Percentiles rank a stretch among this genome's conserved stretches.
Conservation (phyloP, 1,284 basidiomycete species). For the Megacollybia platyphylla region DNA sequence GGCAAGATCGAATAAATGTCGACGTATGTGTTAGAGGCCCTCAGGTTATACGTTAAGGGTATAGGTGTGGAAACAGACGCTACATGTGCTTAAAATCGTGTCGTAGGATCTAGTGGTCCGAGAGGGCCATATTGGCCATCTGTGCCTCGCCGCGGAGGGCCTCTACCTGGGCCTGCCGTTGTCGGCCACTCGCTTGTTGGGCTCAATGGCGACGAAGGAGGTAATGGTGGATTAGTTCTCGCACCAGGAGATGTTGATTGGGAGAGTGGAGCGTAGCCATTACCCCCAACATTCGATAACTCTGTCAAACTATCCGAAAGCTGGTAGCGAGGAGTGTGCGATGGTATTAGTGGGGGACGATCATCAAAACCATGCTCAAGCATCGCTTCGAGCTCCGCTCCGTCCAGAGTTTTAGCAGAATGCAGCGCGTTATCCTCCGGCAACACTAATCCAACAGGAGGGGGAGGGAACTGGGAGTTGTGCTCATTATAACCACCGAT, state of each 20-base stretch:
- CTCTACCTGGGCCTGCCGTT: conserved; percentile 23
- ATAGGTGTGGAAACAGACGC: too few species aligned
- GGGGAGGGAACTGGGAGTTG: conserved; percentile 65
- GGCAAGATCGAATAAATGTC: too few species aligned
- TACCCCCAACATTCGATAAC: conserved; percentile 24
- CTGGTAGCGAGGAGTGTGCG: conserved; percentile 38
- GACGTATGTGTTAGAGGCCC: too few species aligned
- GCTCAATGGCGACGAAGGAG: conserved; percentile 36
- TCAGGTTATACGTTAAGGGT: too few species aligned
- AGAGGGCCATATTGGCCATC: conserved; percentile 57
- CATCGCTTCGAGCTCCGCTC: conserved; percentile 78
- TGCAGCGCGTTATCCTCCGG: conserved; percentile 28
- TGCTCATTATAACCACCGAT: conserved; percentile 86
- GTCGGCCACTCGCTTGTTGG: conserved; percentile 15
- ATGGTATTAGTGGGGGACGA: conserved; percentile 24
- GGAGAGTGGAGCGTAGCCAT: conserved; percentile 44
- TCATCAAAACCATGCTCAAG: conserved; percentile 83
- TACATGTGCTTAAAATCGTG: conserved; percentile 21
- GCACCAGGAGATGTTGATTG: conserved; percentile 32
- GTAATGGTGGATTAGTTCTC: conserved; percentile 15
- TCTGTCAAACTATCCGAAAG: conserved; percentile 40
- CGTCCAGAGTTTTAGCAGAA: conserved; percentile 53
- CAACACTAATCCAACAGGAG: conserved; percentile 58
- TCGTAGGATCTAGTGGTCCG: conserved; percentile 60
- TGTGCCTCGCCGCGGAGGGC: conserved; percentile 18